phyloP scores from a whole-genome alignment of 1,284 basidiomycete species.

The Cryptococcus jaspeensis region DNA sequence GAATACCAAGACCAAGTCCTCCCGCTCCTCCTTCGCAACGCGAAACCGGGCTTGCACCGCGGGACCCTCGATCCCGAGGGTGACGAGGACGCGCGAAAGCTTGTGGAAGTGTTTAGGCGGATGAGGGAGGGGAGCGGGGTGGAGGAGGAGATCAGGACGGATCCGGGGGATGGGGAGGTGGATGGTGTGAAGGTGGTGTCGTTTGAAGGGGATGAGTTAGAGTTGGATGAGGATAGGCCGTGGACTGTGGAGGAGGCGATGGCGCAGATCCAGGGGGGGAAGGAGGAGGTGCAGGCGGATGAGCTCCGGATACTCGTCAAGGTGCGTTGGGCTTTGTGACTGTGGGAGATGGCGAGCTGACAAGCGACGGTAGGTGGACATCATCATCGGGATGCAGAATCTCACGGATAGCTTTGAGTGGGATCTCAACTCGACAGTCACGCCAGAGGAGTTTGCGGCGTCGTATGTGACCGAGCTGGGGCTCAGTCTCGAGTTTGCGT shows the following conservation, averaged over 20 bases:
- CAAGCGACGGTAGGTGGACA: conserved; percentile 77
- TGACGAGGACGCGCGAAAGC: conserved; percentile 22
- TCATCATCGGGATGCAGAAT: conserved; percentile 90
- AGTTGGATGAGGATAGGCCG: conserved; percentile 36
- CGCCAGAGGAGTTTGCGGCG: conserved; percentile 90
- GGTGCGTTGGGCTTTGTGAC: conserved; percentile 58
- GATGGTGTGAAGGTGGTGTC: conserved; percentile 24
- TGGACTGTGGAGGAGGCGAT: conserved; percentile 49
- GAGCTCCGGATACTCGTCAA: conserved; percentile 90
- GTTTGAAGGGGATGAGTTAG: conserved; percentile 27
- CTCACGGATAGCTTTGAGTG: conserved; percentile 98
- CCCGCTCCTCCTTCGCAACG: conserved; percentile 21
- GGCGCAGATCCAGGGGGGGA: conserved; percentile 20
- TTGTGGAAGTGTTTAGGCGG: conserved; percentile 31
- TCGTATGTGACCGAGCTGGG: conserved; percentile 86
- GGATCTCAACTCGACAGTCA: conserved; percentile 78
- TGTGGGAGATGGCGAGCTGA: conserved; percentile 3
- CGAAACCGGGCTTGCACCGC: conserved; percentile 8
- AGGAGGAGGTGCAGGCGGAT: conserved; percentile 59
- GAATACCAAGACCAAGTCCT: conserved; percentile 49
- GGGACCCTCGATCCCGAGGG: conserved; percentile 36
- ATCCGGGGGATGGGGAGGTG: conserved; percentile 27
- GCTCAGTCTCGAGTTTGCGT: conserved; percentile 88
- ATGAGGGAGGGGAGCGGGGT: conserved; percentile 23
- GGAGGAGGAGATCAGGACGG: conserved; percentile 36